A percentile compares a stretch with the other conserved stretches of the same genome.
phyloP scores from a whole-genome alignment of 106 monocot species.

The Dendrobium catenatum region DNA sequence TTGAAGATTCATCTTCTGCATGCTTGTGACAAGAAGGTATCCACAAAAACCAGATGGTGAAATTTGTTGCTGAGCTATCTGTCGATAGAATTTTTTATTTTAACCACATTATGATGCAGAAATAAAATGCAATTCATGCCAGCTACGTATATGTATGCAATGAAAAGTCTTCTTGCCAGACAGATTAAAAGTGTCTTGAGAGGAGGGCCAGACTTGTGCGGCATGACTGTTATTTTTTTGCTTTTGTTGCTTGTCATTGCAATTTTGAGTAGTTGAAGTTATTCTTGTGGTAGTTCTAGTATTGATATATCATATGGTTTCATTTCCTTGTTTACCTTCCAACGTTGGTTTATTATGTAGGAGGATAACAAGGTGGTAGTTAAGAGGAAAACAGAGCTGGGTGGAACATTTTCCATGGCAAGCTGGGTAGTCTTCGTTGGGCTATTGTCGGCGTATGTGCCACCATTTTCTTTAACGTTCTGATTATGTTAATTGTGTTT shows the following conservation, averaged over 20 bases:
- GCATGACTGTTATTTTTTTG: neutral
- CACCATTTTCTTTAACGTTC: neutral
- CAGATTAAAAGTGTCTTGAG: neutral
- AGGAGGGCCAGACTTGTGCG: neutral
- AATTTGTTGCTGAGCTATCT: too few species aligned
- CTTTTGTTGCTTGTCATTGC: neutral
- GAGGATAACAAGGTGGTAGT: constrained; percentile 59
- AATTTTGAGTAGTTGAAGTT: neutral
- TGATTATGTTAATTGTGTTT: constrained; percentile 1
- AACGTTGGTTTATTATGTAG: constrained; percentile 25
- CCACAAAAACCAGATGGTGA: too few species aligned
- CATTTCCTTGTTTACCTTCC: neutral
- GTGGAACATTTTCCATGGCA: constrained; percentile 85
- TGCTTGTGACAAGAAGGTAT: too few species aligned
- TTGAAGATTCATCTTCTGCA: too few species aligned
- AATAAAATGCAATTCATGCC: too few species aligned
- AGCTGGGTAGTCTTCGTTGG: constrained; percentile 80
- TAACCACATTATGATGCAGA: too few species aligned
- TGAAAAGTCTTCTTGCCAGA: too few species aligned
- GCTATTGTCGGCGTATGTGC: constrained; percentile 78
- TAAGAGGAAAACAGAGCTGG: constrained; percentile 92
- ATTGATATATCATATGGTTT: neutral
- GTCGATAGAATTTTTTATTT: too few species aligned
- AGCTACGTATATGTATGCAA: too few species aligned
- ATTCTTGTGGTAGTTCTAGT: neutral